phyloP scores from a whole-genome alignment of 805 yeast genomes.

The Yarrowia sp. region DNA sequence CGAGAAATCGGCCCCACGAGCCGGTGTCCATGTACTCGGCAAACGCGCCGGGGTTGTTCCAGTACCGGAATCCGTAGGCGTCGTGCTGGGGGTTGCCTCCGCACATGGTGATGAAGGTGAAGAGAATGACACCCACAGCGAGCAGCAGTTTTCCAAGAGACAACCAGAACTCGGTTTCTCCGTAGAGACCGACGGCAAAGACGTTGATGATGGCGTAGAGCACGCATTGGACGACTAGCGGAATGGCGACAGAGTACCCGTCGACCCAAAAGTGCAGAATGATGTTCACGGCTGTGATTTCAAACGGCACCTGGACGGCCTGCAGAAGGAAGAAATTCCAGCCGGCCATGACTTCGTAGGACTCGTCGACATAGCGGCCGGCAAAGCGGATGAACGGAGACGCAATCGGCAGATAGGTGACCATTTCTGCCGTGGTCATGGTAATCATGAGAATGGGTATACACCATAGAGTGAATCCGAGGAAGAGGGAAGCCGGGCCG shows the following conservation, averaged over 20 bases:
- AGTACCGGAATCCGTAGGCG: slow-evolving; percentile 64
- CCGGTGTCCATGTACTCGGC: slow-evolving; percentile 64
- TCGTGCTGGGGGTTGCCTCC: slow-evolving; percentile 85
- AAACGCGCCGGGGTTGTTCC: slow-evolving; percentile 64
- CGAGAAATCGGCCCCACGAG: slow-evolving; percentile 68
- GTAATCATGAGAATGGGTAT: slow-evolving; percentile 72
- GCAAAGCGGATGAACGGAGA: slow-evolving; percentile 81
- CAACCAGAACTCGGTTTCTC: slow-evolving; percentile 83
- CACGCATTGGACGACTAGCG: slow-evolving; percentile 68
- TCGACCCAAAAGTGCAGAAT: slow-evolving; percentile 83
- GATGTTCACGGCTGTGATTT: slow-evolving; percentile 79
- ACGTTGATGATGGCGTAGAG: slow-evolving; percentile 69
- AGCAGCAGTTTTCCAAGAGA: slow-evolving; percentile 75
- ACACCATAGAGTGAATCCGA: slow-evolving; percentile 73
- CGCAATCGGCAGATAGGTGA: slow-evolving; percentile 73
- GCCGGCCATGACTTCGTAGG: slow-evolving; percentile 76
- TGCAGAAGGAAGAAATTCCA: slow-evolving; percentile 82
- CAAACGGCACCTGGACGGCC: slow-evolving; percentile 81
- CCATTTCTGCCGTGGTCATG: slow-evolving; percentile 78
- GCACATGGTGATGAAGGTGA: slow-evolving; percentile 81
- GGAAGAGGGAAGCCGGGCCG: slow-evolving; percentile 63
- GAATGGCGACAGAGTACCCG: slow-evolving; percentile 74
- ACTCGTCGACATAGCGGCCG: slow-evolving; percentile 76
- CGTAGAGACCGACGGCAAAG: slow-evolving; percentile 76
- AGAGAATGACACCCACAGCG: slow-evolving; percentile 75